Percentiles rank a stretch among this genome's conserved stretches.
Conservation (phyloP, 1,284 basidiomycete genomes). For the Trametes polyzona region DNA sequence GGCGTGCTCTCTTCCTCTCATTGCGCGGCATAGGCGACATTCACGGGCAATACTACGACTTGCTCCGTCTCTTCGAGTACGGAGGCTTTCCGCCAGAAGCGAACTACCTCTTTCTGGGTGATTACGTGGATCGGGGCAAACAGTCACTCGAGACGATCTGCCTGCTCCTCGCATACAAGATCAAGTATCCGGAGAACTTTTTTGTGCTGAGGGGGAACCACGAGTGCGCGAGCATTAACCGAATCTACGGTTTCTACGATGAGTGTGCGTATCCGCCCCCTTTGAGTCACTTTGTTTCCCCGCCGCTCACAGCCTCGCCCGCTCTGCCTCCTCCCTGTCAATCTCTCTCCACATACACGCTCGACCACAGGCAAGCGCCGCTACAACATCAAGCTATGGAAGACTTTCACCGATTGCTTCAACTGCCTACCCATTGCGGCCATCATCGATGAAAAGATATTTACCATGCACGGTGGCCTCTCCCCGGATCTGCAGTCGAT, state of each 20-base stretch:
- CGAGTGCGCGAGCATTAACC: conserved; percentile 93
- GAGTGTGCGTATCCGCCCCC: conserved; percentile 73
- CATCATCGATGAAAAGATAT: conserved; percentile 97
- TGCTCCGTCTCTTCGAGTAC: conserved; percentile 92
- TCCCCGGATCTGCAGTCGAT: conserved; percentile 98
- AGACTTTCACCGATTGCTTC: conserved; percentile 97
- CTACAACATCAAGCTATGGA: conserved; percentile 98
- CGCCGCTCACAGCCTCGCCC: conserved; percentile 11
- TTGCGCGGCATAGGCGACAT: conserved; percentile 73
- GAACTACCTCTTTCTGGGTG: conserved; percentile 94
- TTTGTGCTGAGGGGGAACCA: conserved; percentile 95
- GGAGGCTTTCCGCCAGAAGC: conserved; percentile 96
- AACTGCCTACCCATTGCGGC: conserved; percentile 95
- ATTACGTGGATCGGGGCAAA: conserved; percentile 96
- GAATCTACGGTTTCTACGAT: conserved; percentile 97
- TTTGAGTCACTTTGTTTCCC: conserved; percentile 12
- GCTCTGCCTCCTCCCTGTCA: conserved; percentile 11
- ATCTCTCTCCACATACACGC: background rate
- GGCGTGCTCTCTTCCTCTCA: background rate
- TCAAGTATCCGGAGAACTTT: conserved; percentile 99
- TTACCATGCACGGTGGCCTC: conserved; percentile 92
- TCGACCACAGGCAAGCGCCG: conserved; percentile 85
- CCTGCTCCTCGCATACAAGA: conserved; percentile 91
- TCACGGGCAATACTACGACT: conserved; percentile 95
- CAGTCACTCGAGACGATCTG: conserved; percentile 95